phyloP scores from a whole-genome alignment of 306 rosid genomes.

The Cyamopsis tetragonoloba region DNA sequence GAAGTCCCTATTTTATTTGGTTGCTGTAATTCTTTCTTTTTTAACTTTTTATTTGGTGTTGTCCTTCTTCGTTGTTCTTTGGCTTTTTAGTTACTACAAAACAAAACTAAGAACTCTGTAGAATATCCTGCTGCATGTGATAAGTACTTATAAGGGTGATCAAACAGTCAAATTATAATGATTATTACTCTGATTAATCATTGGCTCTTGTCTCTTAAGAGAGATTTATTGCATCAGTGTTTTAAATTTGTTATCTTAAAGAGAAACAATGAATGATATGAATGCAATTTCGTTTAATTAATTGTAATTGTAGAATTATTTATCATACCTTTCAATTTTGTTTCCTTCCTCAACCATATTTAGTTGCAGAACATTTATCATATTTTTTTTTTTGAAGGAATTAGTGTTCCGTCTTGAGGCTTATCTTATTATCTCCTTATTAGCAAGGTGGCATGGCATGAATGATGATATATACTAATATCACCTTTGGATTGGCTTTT shows the following conservation, averaged over 20 bases:
- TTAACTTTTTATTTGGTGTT: slow-evolving; percentile 7
- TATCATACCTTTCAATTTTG: too few relatives aligned
- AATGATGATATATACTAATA: too few relatives aligned
- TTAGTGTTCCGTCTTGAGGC: too few relatives aligned
- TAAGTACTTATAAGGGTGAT: slow-evolving; percentile 10
- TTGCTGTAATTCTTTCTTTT: slow-evolving; percentile 12
- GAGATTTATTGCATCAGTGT: neutral
- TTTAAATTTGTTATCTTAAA: neutral
- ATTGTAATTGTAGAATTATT: too few relatives aligned
- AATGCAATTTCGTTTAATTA: neutral
- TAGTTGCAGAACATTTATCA: too few relatives aligned
- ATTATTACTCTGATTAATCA: slow-evolving; percentile 25
- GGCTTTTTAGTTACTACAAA: neutral
- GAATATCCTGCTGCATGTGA: slow-evolving; percentile 1
- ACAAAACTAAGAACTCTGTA: slow-evolving; percentile 2
- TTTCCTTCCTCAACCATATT: too few relatives aligned
- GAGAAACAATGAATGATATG: neutral
- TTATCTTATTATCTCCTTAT: slow-evolving; percentile 40
- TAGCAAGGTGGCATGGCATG: slow-evolving; percentile 27
- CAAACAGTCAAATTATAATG: slow-evolving; percentile 21
- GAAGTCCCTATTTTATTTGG: slow-evolving; percentile 34
- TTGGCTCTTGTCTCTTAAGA: slow-evolving; percentile 15
- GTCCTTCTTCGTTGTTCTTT: neutral
- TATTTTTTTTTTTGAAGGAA: too few relatives aligned
- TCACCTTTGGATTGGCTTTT: too few relatives aligned